A percentile compares a stretch with the other conserved stretches of the same genome.
Conservation (phyloP, 1,284 basidiomycete species). For the Irpex rosettiformis region DNA sequence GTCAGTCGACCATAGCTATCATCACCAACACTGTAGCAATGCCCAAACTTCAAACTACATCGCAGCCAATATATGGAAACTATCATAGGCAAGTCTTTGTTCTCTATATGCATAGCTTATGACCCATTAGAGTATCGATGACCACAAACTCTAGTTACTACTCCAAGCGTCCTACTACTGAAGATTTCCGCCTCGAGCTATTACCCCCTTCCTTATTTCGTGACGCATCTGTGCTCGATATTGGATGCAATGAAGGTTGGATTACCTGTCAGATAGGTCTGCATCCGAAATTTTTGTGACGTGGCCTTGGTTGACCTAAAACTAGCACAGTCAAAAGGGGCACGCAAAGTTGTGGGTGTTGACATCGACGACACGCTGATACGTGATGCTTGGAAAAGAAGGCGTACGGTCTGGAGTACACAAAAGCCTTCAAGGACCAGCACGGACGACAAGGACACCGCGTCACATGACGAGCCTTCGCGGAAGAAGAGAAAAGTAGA, state of each 20-base stretch:
- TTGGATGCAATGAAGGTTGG: slow-evolving; percentile 83
- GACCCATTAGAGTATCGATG: slow-evolving; percentile 1
- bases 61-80: slow-evolving; percentile 55
- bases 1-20: too few relatives aligned
- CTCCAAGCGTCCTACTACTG: slow-evolving; percentile 55
- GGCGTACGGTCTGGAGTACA: slow-evolving; percentile 66
- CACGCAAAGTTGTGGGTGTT: slow-evolving; percentile 67
- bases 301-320: slow-evolving; percentile 1
- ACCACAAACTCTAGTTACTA: slow-evolving; percentile 53
- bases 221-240: slow-evolving; percentile 63
- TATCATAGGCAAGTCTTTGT: slow-evolving; percentile 50
- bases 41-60: neutral
- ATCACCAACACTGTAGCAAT: neutral
- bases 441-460: neutral
- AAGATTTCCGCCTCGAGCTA: slow-evolving; percentile 58
- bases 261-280: slow-evolving; percentile 79
- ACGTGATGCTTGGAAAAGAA: slow-evolving; percentile 64
- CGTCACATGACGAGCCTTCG: neutral
- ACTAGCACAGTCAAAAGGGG: slow-evolving; percentile 59
- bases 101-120: too few relatives aligned
- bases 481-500: slow-evolving; percentile 25
- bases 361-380: slow-evolving; percentile 77
- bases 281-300: slow-evolving; percentile 11
- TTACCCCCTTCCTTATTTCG: slow-evolving; percentile 53
- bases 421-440: slow-evolving; percentile 43